These are phyloP conservation scores for Diplocarpon mali DNA, from an alignment of 2,329 filamentous ascomycete genomes.

Conservation along the genomic window DNA sequence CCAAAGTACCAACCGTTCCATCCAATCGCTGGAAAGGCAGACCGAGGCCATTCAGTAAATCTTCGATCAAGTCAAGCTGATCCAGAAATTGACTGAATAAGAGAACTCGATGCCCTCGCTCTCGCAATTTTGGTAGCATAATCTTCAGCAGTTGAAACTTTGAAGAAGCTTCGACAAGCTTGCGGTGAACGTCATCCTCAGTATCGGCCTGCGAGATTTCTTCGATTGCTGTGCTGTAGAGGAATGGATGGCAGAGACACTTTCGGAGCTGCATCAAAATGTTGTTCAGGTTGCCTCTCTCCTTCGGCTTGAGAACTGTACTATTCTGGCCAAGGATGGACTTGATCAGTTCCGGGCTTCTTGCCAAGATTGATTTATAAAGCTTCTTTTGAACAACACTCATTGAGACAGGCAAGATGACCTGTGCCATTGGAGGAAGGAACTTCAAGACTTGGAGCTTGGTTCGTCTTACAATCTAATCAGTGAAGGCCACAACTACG, in stretches of 20 bases:
- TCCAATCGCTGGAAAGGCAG: conserved; percentile 72
- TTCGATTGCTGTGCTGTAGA: conserved; percentile 85
- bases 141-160: conserved; percentile 78
- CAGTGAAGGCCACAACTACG: background rate
- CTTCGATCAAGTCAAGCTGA: conserved; percentile 82
- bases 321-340: conserved; percentile 66
- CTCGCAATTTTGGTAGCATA: conserved; percentile 77
- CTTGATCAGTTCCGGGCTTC: conserved; percentile 80
- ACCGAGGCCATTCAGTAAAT: conserved; percentile 71
- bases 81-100: conserved; percentile 94
- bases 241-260: conserved; percentile 89
- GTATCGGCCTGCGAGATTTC: conserved; percentile 55
- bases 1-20: conserved; percentile 65
- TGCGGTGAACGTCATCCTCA: conserved; percentile 50
- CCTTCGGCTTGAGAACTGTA: conserved; percentile 47
- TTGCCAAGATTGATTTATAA: conserved; percentile 85
- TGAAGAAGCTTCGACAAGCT: conserved; percentile 80
- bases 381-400: conserved; percentile 85
- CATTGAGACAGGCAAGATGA: conserved; percentile 95
- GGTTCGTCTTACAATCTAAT: conserved; percentile 47
- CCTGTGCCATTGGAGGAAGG: conserved; percentile 83
- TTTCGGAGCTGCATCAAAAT: conserved; percentile 93
- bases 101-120: conserved; percentile 78
- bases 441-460: conserved; percentile 88
- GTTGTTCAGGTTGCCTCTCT: conserved; percentile 78